Evolutionary conservation across 2,329 filamentous ascomycete species (phyloP), one percentile per base, ranked within the genome.

Genomic region (Dothidotthia symphoricarpi): DNA sequence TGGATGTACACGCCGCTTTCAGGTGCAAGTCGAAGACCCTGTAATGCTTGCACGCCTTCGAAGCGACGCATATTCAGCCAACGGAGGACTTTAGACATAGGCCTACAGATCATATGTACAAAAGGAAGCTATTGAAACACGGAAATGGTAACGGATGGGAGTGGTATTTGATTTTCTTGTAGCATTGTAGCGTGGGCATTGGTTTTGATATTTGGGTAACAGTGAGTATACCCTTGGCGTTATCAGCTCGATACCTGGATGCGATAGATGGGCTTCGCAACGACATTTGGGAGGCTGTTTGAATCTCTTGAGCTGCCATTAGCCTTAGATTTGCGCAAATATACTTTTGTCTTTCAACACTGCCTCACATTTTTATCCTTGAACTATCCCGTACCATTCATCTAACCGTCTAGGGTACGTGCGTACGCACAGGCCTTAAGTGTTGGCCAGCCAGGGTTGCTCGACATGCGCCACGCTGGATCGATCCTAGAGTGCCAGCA

Each of bases 1-100:
- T 53, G 85, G 85, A 11, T 89, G 86, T 59, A 78, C 83, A 10
- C 83, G 80, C 53, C 75, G 85, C 16, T 44, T 47, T 16, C 40
- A 60, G 33, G 27, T 57, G 10, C 43, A 38, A 17, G 36, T 32
- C 27, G 32, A 40, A 10, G 43, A 49, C 28, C 27, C 43, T 25
- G 33, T 39, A 15, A 33, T 51, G 24, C 36, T 55, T 2, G 39
- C 42, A 12, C 49, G 48, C 10, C 34, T 41, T 34, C 39, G 41
- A 25, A 31, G 31, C 16, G 28, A 43, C 24, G 35, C 17, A 12
- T 39, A 40, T 19, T 27, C 27, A 12, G 29, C 24, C n/a, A n/a
- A n/a, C n/a, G n/a, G n/a, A n/a, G n/a, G n/a, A n/a, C n/a, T n/a
- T n/a, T n/a, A n/a, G n/a, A n/a, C n/a, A n/a, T n/a, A n/a, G n/a